phyloP scores from a whole-genome alignment of 2,329 filamentous ascomycete genomes.

The Capronia americana region DNA sequence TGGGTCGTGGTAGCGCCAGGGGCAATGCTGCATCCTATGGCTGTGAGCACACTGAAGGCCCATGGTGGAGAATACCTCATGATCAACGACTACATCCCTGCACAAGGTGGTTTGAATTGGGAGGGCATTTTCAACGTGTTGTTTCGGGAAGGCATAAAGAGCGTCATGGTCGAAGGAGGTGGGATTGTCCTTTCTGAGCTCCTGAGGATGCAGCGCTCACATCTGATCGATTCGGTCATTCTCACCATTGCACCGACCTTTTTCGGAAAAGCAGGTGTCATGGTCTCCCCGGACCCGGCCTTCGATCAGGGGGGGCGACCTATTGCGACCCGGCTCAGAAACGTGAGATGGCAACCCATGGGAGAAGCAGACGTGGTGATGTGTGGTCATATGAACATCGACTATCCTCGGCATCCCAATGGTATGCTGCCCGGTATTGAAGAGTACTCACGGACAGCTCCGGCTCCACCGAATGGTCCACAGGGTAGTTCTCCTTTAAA shows the following conservation, averaged over 20 bases:
- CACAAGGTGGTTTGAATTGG: conserved; percentile 60
- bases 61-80: conserved; percentile 56
- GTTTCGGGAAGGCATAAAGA: conserved; percentile 66
- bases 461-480: conserved; percentile 2
- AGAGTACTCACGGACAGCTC: conserved; percentile 27
- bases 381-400: conserved; percentile 66
- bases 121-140: conserved; percentile 66
- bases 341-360: conserved; percentile 76
- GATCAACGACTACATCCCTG: conserved; percentile 41
- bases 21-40: conserved; percentile 54
- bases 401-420: conserved; percentile 27
- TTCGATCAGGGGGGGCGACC: conserved; percentile 61
- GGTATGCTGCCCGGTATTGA: conserved; percentile 33
- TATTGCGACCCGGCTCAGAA: conserved; percentile 66
- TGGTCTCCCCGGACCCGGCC: conserved; percentile 69
- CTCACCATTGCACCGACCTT: conserved; percentile 89
- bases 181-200: conserved; percentile 81
- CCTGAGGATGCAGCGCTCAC: conserved; percentile 65
- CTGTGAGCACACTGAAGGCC: conserved; percentile 53
- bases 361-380: conserved; percentile 80
- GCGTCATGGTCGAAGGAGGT: conserved; percentile 92
- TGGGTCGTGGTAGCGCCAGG: conserved; percentile 68
- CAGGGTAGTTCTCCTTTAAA: conserved; percentile 4
- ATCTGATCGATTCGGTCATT: conserved; percentile 77
- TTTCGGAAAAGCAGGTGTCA: conserved; percentile 82